Percentiles rank a stretch among this genome's conserved stretches.
These are phyloP conservation scores for Aspergillus sparsus DNA, from an alignment of 495 filamentous ascomycete genomes.

Conservation along the genomic window DNA sequence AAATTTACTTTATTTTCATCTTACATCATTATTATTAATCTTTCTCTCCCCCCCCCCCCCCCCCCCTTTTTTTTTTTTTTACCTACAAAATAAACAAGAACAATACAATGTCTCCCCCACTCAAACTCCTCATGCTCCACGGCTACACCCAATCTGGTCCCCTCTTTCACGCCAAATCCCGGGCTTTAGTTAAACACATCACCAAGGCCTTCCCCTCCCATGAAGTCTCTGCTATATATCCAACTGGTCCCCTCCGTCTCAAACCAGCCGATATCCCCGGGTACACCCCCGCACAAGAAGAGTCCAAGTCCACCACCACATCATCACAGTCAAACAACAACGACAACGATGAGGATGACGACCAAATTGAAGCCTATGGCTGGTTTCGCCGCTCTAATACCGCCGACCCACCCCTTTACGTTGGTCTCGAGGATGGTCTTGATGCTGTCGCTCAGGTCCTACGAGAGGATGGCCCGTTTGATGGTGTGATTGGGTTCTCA, in stretches of 20 bases:
- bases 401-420: conserved; percentile 56
- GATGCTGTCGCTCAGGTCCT: conserved; percentile 58
- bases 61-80: not conserved
- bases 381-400: conserved; percentile 74
- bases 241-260: conserved; percentile 59
- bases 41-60: not conserved
- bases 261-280: conserved; percentile 70
- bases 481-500: conserved; percentile 75
- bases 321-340: conserved; percentile 9
- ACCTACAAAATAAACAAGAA: not conserved
- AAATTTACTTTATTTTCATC: not conserved
- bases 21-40: not conserved
- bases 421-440: conserved; percentile 66
- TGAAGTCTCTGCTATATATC: conserved; percentile 54
- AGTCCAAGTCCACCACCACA: not conserved
- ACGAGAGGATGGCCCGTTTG: conserved; percentile 59
- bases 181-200: conserved; percentile 79
- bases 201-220: conserved; percentile 66
- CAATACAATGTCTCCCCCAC: conserved; percentile 19
- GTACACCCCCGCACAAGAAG: conserved; percentile 43
- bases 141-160: conserved; percentile 90
- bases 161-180: conserved; percentile 86
- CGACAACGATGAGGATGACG: conserved; percentile 31
- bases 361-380: conserved; percentile 65
- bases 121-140: conserved; percentile 60